Evolutionary conservation across 1,284 basidiomycete species (phyloP).

Genomic region (Apiotrichum gamsii): DNA sequence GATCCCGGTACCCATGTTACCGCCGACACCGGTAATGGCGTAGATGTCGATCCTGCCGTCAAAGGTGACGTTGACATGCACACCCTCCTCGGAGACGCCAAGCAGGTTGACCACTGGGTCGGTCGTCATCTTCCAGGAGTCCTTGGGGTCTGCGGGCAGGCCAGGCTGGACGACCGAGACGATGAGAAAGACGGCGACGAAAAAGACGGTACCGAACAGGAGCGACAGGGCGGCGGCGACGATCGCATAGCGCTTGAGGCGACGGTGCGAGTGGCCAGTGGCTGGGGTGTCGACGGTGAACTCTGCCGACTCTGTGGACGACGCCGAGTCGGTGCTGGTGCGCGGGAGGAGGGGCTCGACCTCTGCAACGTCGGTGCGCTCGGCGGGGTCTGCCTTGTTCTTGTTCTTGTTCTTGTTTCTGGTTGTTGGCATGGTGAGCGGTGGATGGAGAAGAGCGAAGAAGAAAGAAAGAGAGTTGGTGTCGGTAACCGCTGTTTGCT

Average conservation of each 20-base stretch:
- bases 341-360: conserved; percentile 19
- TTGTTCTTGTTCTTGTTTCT: conserved; percentile 17
- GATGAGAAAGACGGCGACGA: conserved; percentile 26
- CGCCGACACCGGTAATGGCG: conserved; percentile 28
- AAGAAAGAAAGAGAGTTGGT: no score
- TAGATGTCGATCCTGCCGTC: conserved; percentile 40
- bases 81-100: conserved; percentile 38
- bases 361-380: no score
- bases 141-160: conserved; percentile 1
- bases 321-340: not conserved
- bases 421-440: conserved; percentile 1
- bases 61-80: conserved; percentile 35
- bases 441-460: not conserved
- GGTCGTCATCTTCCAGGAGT: no score
- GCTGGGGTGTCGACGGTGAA: conserved; percentile 1
- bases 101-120: conserved; percentile 26
- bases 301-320: not conserved
- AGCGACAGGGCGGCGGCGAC: conserved; percentile 24
- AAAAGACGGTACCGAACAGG: conserved; percentile 22
- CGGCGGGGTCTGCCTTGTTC: conserved; percentile 1
- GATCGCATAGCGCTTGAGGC: conserved; percentile 8
- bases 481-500: no score
- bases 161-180: conserved; percentile 23
- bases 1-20: conserved; percentile 35
- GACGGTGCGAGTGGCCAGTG: not conserved